Base-by-base conservation (phyloP, 495 filamentous ascomycete species). In the Daldinia bambusicola region DNA sequence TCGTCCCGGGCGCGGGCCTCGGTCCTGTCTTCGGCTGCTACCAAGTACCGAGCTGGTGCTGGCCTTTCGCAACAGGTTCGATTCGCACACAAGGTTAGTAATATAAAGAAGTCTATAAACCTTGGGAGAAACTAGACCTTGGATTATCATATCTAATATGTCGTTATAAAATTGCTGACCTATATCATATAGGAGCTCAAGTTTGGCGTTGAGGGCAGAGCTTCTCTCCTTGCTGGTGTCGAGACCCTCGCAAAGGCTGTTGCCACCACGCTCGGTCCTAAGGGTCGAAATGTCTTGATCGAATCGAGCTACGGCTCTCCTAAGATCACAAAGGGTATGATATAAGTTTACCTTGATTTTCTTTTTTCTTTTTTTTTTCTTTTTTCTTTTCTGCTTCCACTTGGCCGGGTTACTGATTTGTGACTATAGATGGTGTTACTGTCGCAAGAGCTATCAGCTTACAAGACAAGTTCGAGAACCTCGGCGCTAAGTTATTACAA, bases 391-490 rank as follows among this genome's bases (percentile, higher is more conserved):
- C 0, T 10, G 43, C 37, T 26, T 20, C 31, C 13, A 45, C 12
- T 37, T 2, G 13, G 9, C 43, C 8, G 4, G 18, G 38, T 63
- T 60, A 66, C 69, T 77, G 63, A 80, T 67, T 18, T 52, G 61
- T 60, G 50, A 52, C 63, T 63, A 31, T 64, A 97, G 94, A 97
- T 82, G 94, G 94, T 90, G 94, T 97, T 38, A 97, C 92, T 71
- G 94, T 97, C 76, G 94, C 94, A 74, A 92, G 89, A 84, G 94
- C 94, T 62, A 93, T 99, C 75, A 89, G 88, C 69, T 88, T 99
- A 53, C 89, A 99, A 87, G 95, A 99, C 86, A 99, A 99, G 82
- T 99, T 97, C 83, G 96, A 99, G 85, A 98, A 99, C 86, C 92
- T 99, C 73, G 95, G 95, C 82, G 96, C 96, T 71, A 91, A 92